These are phyloP conservation scores for Halophytophthora polymorphica DNA, from an alignment of 352 stramenopile species.

Conservation along the genomic window DNA sequence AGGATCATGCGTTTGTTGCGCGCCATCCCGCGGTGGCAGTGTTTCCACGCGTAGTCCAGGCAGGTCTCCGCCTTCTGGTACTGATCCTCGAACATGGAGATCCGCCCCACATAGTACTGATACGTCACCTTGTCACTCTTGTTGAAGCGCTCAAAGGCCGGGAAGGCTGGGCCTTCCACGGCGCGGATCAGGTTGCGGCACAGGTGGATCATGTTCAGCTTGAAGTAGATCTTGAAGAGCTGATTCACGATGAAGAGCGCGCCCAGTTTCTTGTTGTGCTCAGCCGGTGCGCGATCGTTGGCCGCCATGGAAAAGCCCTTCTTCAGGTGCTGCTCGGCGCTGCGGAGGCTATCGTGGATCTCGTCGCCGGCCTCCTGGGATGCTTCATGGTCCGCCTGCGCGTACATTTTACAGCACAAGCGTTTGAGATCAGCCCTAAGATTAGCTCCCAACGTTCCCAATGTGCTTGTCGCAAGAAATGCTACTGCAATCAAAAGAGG, in stretches of 20 bases:
- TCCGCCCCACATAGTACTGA: conserved; percentile 93
- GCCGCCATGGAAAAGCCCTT: conserved; percentile 84
- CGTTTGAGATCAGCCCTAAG: background rate
- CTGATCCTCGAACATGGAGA: conserved; percentile 97
- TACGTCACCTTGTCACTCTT: conserved; percentile 94
- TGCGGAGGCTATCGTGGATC: conserved; percentile 72
- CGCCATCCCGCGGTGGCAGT: conserved; percentile 84
- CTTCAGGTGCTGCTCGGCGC: conserved; percentile 84
- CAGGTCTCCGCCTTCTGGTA: conserved; percentile 93
- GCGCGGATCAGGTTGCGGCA: conserved; percentile 93
- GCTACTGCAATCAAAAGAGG: no score
- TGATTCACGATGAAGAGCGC: conserved; percentile 93
- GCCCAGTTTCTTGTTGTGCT: conserved; percentile 87
- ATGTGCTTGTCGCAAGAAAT: background rate
- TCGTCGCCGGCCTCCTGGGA: conserved; percentile 66
- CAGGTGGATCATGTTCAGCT: conserved; percentile 91
- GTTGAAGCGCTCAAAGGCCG: conserved; percentile 73
- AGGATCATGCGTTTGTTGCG: conserved; percentile 95
- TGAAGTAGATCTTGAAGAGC: conserved; percentile 98
- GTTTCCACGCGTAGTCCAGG: conserved; percentile 91
- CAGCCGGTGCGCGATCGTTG: conserved; percentile 72
- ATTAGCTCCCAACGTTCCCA: background rate
- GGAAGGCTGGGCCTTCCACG: conserved; percentile 75
- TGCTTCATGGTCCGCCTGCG: conserved; percentile 61
- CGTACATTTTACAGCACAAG: conserved; percentile 2